A percentile compares a stretch with the other conserved stretches of the same genome.
Conservation (phyloP, 352 stramenopile genomes). For the Phytopythium aichiense region DNA sequence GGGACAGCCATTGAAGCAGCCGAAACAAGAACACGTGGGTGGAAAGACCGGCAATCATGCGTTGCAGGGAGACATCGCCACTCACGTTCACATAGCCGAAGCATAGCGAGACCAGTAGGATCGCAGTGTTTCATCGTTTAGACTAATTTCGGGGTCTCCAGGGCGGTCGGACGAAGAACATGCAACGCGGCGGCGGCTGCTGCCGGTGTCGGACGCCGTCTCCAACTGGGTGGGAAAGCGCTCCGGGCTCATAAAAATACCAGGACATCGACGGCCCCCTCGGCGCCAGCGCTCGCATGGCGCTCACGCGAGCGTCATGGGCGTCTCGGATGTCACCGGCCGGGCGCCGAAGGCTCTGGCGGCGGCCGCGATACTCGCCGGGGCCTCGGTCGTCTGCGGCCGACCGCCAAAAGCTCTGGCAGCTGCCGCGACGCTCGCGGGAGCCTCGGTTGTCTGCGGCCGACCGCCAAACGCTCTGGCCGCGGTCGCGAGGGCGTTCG, state of each 20-base stretch:
- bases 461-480: background rate
- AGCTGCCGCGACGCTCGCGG: constrained; percentile 2
- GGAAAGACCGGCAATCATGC: too few relatives aligned
- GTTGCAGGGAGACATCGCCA: too few relatives aligned
- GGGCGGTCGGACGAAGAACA: background rate
- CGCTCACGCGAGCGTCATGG: constrained; percentile 18
- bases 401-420: background rate
- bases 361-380: background rate
- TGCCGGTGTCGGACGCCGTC: background rate
- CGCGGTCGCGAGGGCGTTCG: constrained; percentile 13
- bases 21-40: too few relatives aligned
- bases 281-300: background rate
- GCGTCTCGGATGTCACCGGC: constrained; percentile 15
- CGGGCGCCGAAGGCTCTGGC: background rate
- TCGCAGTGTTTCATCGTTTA: too few relatives aligned
- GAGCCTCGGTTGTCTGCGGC: constrained; percentile 16
- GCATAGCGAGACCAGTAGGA: too few relatives aligned
- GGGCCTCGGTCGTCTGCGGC: background rate
- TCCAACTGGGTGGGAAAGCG: background rate
- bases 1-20: too few relatives aligned
- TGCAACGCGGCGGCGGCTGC: background rate
- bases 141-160: background rate
- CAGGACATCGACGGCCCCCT: background rate
- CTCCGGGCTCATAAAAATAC: constrained; percentile 7
- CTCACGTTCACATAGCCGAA: too few relatives aligned